Evolutionary conservation across 2,329 filamentous ascomycete species (phyloP), one percentile per base, ranked within the genome.

Genomic region (Apiospora hydei): DNA sequence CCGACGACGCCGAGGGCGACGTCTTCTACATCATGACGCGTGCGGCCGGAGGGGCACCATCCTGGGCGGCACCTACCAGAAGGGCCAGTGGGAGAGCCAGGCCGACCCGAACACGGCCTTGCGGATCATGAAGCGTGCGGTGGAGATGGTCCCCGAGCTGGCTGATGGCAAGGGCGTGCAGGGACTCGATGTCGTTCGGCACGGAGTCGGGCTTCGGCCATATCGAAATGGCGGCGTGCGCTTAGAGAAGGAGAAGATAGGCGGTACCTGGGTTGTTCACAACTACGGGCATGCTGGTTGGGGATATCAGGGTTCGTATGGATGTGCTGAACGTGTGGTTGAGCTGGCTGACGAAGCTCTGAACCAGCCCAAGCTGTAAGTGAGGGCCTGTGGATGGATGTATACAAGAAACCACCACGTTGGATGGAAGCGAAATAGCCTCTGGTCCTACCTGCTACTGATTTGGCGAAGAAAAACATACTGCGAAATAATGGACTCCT

Each of bases 11-110:
- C 2, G 84, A 86, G 0, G 91, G 92, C 46, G 95, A 98, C 81
- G 84, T 91, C 5, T 85, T 89, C 72, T 98, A 98, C 80, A 87
- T 93, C 67, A 98, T 98, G 95, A 91, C 90, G 77, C 88, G 95
- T 41, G 93, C 95, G 0, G 88, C 87, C 0, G 89, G 89, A n/a
- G 95, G 95, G 95, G 95, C 14, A 96, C 94, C 0, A 87, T 98
- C 57, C 84, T 98, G 2, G 95, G 95, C n/a, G 95, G 95, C 2
- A 96, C 92, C 67, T 93, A 97, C 77, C 91, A 95, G 80, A 89
- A 92, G 77, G 88, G 91, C 41, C 92, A 91, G 78, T 97, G 94
- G 94, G 93, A 96, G 76, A 88, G 90, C 49, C 88, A 92, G 75
- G 91, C 92, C 0, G 95, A 98, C 77, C 91, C 92, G 0, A 94